Base-by-base conservation (phyloP, 2,329 filamentous ascomycete genomes). In the Talaromyces sp. region DNA sequence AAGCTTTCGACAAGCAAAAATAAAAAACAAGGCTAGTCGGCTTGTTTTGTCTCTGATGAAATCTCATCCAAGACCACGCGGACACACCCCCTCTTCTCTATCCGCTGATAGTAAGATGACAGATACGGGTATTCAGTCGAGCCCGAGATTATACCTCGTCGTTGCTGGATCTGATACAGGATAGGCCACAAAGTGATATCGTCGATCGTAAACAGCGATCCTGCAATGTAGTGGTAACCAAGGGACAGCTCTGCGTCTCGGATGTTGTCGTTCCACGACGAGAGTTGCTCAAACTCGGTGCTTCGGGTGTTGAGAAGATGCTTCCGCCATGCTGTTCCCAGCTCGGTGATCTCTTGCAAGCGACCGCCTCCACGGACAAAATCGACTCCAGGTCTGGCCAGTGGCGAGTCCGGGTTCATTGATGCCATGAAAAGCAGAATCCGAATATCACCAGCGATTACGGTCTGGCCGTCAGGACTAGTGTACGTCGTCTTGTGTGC, bases 101-200 rank as follows among this genome's bases (percentile, higher is more conserved):
- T 72, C 44, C 73, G 72, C 3, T 68, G 63, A 61, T 78, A 77
- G 60, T 79, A 80, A 10, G 70, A 69, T 7, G 66, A 61, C 23
- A 80, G 57, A 18, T 68, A 69, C 18, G 71, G 72, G 55, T 75
- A 76, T 4, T 60, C 57, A 23, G 67, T 65, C 58, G 63, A 65
- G 3, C 68, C 69, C 44, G 40, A 33, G 8, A 72, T 66, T 9
- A 61, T 57, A 5, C 58, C 68, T 40, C 61, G 71, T 23, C 60
- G 64, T n/a, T 67, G 66, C 31, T 73, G 67, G 18, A 79, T 75
- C 31, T 77, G 72, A 54, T 73, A 66, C 7, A 80, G 60, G 1
- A 80, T 69, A 1, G 78, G 75, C 78, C 78, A 80, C 42, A 80
- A 68, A 1, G 75, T 70, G 61, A 77, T 79, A 63, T 80, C 78